phyloP scores from a whole-genome alignment of 192 early-diverging fungal species.

The Podila epigama region DNA sequence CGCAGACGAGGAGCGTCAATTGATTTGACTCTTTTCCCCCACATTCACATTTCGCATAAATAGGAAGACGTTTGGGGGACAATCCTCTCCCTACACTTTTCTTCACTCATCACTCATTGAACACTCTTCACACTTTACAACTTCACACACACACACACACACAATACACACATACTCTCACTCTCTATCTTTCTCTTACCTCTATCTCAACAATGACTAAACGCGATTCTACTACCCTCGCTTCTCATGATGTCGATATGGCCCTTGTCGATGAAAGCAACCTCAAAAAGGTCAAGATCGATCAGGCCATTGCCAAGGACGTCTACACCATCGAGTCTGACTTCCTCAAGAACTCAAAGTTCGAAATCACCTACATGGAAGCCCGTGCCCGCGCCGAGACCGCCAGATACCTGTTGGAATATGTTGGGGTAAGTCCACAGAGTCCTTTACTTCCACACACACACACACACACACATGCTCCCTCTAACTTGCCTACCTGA shows the following conservation, averaged over 20 bases:
- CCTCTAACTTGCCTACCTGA: background rate
- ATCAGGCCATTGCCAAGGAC: conserved; percentile 12
- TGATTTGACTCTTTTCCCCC: too few species aligned
- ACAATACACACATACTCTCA: background rate
- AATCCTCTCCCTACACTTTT: background rate
- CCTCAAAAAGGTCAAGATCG: conserved; percentile 24
- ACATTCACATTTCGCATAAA: background rate
- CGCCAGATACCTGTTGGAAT: conserved; percentile 26
- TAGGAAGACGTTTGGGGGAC: background rate
- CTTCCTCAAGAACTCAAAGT: conserved; percentile 31
- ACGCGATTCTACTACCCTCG: conserved; percentile 3
- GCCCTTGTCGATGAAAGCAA: background rate
- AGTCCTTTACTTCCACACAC: too few species aligned
- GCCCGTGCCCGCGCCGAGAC: conserved; percentile 29
- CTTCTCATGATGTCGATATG: conserved; percentile 25
- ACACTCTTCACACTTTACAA: too few species aligned
- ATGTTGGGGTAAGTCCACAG: conserved; percentile 24
- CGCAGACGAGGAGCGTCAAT: too few species aligned
- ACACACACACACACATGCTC: background rate
- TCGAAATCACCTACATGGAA: conserved; percentile 40
- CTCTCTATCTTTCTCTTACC: background rate
- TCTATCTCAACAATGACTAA: conserved; percentile 21
- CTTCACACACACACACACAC: background rate
- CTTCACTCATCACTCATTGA: background rate
- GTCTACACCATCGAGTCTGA: conserved; percentile 18